These are phyloP conservation scores for Tulasnella sp. DNA, from an alignment of 768 basidiomycete species.

Conservation along the genomic window DNA sequence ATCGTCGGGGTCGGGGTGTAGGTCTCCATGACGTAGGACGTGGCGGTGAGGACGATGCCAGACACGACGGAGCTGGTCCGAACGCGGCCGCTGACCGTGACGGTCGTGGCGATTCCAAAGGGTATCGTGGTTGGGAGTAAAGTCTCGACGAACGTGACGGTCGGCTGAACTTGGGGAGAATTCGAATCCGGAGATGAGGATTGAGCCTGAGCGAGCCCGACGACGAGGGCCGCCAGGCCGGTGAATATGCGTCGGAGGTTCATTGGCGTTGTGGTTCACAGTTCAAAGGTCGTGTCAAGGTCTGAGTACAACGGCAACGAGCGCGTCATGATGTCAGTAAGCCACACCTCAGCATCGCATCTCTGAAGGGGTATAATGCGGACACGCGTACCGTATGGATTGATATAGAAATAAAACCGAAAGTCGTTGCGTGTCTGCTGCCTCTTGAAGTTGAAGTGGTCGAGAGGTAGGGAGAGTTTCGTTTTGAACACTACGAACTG, in stretches of 20 bases:
- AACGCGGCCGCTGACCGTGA: conserved; percentile 22
- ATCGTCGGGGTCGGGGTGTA: conserved; percentile 32
- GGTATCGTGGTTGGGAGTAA: conserved; percentile 50
- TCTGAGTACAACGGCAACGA: not conserved
- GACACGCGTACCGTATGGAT: too few species aligned
- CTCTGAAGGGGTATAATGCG: too few species aligned
- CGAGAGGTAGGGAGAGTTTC: not conserved
- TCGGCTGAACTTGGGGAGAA: not conserved
- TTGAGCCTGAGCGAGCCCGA: not conserved
- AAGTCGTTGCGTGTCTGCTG: not conserved
- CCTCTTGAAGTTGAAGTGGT: not conserved
- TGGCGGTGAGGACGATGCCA: not conserved
- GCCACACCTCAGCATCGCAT: not conserved
- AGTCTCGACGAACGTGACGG: conserved; percentile 36
- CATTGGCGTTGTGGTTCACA: not conserved
- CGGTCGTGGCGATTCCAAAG: conserved; percentile 40
- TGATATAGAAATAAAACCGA: not conserved
- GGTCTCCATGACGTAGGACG: not conserved
- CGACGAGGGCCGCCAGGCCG: not conserved
- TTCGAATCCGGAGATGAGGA: not conserved
- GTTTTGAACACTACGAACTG: not conserved
- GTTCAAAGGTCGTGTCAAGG: not conserved
- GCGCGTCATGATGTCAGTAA: too few species aligned
- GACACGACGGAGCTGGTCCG: not conserved
- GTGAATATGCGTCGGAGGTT: not conserved